These are phyloP conservation scores for Xerocomus cyaneibrunnescens DNA, from an alignment of 1,284 basidiomycete genomes.

Conservation along the genomic window DNA sequence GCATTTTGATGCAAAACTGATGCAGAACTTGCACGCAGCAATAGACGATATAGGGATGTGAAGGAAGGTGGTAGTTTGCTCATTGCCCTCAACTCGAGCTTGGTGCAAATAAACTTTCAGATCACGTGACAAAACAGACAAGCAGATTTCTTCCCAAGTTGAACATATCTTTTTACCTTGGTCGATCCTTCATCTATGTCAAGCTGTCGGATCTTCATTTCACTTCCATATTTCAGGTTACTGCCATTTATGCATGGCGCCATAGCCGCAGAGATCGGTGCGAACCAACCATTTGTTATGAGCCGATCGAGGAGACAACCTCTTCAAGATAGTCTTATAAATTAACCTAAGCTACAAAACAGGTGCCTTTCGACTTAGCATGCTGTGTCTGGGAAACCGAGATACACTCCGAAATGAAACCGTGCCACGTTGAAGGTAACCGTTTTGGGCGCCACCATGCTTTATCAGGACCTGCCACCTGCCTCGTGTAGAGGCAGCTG, in stretches of 20 bases:
- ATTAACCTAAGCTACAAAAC: conserved; percentile 11
- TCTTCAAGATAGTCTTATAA: conserved; percentile 4
- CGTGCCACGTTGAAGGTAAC: conserved; percentile 13
- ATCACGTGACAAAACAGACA: conserved; percentile 10
- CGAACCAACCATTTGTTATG: conserved; percentile 1
- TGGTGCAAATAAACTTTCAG: not conserved
- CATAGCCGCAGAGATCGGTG: not conserved
- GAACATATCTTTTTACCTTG: not conserved
- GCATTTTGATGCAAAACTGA: conserved; percentile 56
- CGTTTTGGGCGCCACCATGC: conserved; percentile 5
- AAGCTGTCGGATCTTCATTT: not conserved
- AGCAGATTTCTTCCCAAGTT: too few relatives aligned
- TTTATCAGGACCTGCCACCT: conserved; percentile 12
- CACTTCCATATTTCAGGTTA: not conserved
- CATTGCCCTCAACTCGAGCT: conserved; percentile 1
- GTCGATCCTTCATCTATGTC: conserved; percentile 9
- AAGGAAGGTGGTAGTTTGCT: conserved; percentile 48
- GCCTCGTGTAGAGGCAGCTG: conserved; percentile 21
- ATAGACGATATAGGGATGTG: conserved; percentile 61
- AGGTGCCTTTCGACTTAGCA: not conserved
- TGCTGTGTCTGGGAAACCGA: conserved; percentile 1
- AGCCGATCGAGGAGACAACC: conserved; percentile 3
- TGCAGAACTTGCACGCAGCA: conserved; percentile 58
- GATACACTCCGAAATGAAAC: conserved; percentile 10
- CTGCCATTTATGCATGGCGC: not conserved